Evolutionary conservation across 2,329 filamentous ascomycete species (phyloP).

Genomic region (Paraconiothyrium brasiliense): DNA sequence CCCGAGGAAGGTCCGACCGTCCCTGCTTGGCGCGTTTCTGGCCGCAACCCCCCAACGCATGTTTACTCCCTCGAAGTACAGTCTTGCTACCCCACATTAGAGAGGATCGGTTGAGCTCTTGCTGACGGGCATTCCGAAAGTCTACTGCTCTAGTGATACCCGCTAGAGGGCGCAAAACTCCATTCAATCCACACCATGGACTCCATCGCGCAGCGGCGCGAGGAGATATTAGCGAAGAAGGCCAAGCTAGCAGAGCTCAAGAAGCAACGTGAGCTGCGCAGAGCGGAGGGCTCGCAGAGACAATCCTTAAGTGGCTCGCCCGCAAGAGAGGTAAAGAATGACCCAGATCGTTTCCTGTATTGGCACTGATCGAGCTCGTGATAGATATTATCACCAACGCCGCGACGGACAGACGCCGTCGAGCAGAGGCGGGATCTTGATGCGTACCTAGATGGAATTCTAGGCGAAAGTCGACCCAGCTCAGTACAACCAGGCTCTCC

Average conservation of each 20-base stretch:
- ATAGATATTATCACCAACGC: constrained; percentile 74
- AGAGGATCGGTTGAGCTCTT: not conserved
- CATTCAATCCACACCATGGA: constrained; percentile 38
- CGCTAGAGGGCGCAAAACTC: not conserved
- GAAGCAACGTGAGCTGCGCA: constrained; percentile 85
- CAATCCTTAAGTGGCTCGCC: constrained; percentile 69
- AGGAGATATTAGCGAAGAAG: constrained; percentile 96
- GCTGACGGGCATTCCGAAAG: not conserved
- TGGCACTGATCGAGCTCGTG: constrained; percentile 17
- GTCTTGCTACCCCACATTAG: not conserved
- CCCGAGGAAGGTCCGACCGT: constrained; percentile 30
- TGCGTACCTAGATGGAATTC: constrained; percentile 81
- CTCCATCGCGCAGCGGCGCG: constrained; percentile 78
- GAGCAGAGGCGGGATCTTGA: constrained; percentile 82
- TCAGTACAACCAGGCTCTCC: constrained; percentile 68
- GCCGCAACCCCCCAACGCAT: constrained; percentile 8
- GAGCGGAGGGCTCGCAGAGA: constrained; percentile 75
- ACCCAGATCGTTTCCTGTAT: not conserved
- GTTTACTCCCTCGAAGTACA: not conserved
- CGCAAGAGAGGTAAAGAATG: constrained; percentile 71
- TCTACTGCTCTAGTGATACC: not conserved
- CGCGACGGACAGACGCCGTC: constrained; percentile 64
- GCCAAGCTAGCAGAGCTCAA: constrained; percentile 97
- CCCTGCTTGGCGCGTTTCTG: constrained; percentile 40
- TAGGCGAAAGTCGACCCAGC: constrained; percentile 78